Conservation (phyloP, 768 basidiomycete genomes). For the Xerocomus potaroensis region DNA sequence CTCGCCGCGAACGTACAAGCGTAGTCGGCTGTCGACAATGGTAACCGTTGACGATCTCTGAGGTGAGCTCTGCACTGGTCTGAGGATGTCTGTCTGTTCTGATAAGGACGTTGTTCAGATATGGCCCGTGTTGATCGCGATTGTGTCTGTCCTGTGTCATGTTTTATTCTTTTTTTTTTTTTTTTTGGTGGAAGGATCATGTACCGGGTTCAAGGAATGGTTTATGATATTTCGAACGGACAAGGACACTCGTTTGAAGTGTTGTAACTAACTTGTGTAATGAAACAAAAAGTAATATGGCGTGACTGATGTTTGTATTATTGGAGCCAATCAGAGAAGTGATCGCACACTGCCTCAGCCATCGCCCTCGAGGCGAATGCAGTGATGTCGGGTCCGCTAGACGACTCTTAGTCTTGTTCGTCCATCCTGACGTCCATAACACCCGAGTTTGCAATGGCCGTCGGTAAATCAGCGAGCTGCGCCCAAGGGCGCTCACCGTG, state of each 20-base stretch:
- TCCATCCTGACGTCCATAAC: constrained; percentile 3
- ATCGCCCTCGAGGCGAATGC: constrained; percentile 16
- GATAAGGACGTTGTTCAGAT: not conserved
- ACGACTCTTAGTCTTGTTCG: not conserved
- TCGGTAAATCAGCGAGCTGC: constrained; percentile 4
- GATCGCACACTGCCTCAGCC: constrained; percentile 29
- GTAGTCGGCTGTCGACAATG: constrained; percentile 49
- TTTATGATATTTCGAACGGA: not conserved
- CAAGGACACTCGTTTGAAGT: not conserved
- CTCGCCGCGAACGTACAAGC: constrained; percentile 41
- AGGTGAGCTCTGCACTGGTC: constrained; percentile 4
- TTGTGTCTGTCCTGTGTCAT: not conserved
- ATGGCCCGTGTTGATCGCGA: constrained; percentile 15
- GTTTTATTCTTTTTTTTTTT: not conserved
- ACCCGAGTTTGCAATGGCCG: not conserved
- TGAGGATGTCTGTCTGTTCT: constrained; percentile 1
- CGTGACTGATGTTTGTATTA: not conserved
- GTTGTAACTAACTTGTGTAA: too few relatives aligned
- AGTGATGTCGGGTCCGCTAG: constrained; percentile 8
- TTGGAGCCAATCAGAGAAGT: constrained; percentile 22
- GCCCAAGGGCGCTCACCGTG: constrained; percentile 29
- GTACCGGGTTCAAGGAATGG: not conserved
- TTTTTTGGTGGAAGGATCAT: not conserved
- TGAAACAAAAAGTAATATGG: not conserved
- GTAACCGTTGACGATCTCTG: constrained; percentile 41